Base-by-base conservation (phyloP, 2,329 filamentous ascomycete genomes). In the Fusarium temperatum region DNA sequence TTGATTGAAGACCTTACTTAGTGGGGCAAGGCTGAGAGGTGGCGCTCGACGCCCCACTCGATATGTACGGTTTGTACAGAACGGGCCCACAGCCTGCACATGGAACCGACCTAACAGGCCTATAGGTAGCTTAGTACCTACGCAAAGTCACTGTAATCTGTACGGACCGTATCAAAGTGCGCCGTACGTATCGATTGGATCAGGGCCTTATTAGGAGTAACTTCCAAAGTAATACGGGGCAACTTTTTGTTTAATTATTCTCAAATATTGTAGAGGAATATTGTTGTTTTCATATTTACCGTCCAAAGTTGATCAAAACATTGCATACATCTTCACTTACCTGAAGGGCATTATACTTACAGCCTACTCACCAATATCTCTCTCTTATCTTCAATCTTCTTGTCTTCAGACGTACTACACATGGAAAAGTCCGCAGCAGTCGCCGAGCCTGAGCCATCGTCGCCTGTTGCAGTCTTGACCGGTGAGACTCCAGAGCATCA, bases 371-470 rank as follows among this genome's bases (percentile, higher is more conserved):
- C 36, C 18, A 30, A 56, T 41, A 26, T 24, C 28, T 58, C 28
- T 22, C 28, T 58, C 28, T 57, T 35, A 26, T 47, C 30, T 26
- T 28, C 10, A 48, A 26, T 26, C 30, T n/a, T n/a, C 28, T 32
- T 45, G 30, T 32, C 22, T 26, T n/a, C 38, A 26, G 35, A 47
- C 26, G 11, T 22, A 15, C 38, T 55, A 28, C 28, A 61, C 20
- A 59, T 63, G 60, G 60, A 63, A n/a, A 63, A 63, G 45, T 47
- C 35, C 32, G 42, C 53, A 32, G 20, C 54, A 38, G n/a, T 20
- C n/a, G n/a, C 20, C 30, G 35, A 63, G 26, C 14, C 36, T 59
- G 54, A 41, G 35, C 28, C 55, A 32, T 61, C 44, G 18, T 41
- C 20, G 24, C 36, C 55, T 12, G 18, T 32, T 26, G 12, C 38